Base-by-base conservation (phyloP, 2,329 filamentous ascomycete species). In the Fusarium fracticaudum region DNA sequence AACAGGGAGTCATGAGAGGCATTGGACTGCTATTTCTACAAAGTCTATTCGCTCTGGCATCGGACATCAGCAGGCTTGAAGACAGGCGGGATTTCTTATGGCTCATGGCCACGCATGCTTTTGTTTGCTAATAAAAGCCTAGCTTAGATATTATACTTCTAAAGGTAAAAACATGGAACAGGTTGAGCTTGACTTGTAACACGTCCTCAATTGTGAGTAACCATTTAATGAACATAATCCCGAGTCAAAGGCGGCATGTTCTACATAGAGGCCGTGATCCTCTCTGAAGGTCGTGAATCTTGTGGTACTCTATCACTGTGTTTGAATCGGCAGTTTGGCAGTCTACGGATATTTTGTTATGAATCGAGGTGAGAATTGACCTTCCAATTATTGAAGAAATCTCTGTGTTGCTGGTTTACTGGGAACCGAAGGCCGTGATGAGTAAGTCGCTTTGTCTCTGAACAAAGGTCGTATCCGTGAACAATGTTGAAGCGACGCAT, bases 401-500 rank as follows among this genome's bases (percentile, higher is more conserved):
- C 2, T 9, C 8, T 0, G 12, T 17, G n/a, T 1, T 11, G 13
- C 0, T 37, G 31, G 18, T 15, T 11, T 0, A 1, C 33, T 11
- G 3, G 17, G 4, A 22, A 6, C 4, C 15, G 8, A 17, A 38
- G 20, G 7, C 35, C 1, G 10, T 13, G 10, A n/a, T 38, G 5
- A 29, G 33, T 13, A 9, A 13, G 35, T n/a, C 2, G 8, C 20
- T 8, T 14, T 40, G 35, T 17, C 24, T 26, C 35, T 40, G 24
- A 29, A n/a, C 10, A 22, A 26, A 13, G 3, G 5, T 0, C 6
- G 9, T 4, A 26, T n/a, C 10, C 47, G 14, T 29, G 33, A 38
- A 24, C 17, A 24, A 7, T 11, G 31, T 3, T 35, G 8, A 53
- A 51, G 29, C n/a, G 29, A 33, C 8, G 15, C 11, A 33, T 14